Evolutionary conservation across 495 filamentous ascomycete genomes (phyloP).

Genomic region (Penicillium lagena): DNA sequence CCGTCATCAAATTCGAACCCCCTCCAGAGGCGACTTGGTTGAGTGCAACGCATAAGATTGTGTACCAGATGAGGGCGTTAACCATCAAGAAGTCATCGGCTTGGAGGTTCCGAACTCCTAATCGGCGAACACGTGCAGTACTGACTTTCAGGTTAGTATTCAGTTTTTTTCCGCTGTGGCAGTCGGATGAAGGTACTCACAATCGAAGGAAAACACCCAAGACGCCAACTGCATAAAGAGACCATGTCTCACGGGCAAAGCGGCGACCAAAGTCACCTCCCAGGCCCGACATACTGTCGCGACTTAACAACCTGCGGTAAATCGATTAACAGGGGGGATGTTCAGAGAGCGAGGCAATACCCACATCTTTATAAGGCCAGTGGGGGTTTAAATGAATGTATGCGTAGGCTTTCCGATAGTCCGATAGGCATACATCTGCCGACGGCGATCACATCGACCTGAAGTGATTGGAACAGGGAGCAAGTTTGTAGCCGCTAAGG

Average conservation of each 20-base stretch:
- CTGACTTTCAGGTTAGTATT: slow-evolving; percentile 15
- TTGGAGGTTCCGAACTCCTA: slow-evolving; percentile 39
- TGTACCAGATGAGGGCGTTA: slow-evolving; percentile 44
- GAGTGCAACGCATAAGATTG: slow-evolving; percentile 43
- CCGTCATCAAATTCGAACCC: slow-evolving; percentile 47
- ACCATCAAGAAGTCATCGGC: slow-evolving; percentile 49
- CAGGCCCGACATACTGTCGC: slow-evolving; percentile 27
- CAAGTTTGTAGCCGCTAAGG: too few relatives aligned
- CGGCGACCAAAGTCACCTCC: slow-evolving; percentile 23
- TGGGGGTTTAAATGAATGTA: slow-evolving; percentile 12
- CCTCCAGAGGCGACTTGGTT: slow-evolving; percentile 46
- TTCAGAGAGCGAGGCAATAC: slow-evolving; percentile 1
- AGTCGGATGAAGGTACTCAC: slow-evolving; percentile 21
- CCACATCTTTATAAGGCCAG: background rate
- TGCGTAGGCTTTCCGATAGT: slow-evolving; percentile 11
- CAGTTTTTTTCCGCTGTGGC: background rate
- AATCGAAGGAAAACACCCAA: slow-evolving; percentile 35
- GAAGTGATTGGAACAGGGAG: too few relatives aligned
- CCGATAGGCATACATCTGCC: background rate
- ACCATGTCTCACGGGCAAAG: slow-evolving; percentile 41
- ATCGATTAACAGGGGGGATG: background rate
- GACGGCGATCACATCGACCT: background rate
- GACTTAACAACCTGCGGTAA: too few relatives aligned
- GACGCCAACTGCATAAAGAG: slow-evolving; percentile 39
- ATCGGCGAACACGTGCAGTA: slow-evolving; percentile 40